Conservation (phyloP, 1,284 basidiomycete species). For the Cryptococcus sp. region DNA sequence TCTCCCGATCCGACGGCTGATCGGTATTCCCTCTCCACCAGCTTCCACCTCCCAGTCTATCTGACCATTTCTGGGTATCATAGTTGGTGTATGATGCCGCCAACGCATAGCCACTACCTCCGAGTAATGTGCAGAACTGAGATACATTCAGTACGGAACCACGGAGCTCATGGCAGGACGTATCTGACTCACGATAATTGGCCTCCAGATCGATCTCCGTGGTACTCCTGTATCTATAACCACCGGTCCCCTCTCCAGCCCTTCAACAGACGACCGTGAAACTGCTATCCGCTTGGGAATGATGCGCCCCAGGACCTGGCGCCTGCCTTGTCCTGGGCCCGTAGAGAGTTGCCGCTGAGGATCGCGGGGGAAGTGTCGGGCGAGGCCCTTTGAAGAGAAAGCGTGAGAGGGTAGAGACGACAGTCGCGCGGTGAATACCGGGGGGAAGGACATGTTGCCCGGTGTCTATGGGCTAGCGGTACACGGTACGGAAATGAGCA, state of each 20-base stretch:
- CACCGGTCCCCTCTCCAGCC: slow-evolving; percentile 9
- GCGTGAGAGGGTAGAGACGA: too few species aligned
- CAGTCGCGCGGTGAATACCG: too few species aligned
- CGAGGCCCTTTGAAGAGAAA: too few species aligned
- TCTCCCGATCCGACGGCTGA: slow-evolving; percentile 38
- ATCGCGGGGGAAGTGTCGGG: too few species aligned
- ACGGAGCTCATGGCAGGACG: neutral
- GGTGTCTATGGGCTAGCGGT: too few species aligned
- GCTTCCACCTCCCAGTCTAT: slow-evolving; percentile 35
- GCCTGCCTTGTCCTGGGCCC: slow-evolving; percentile 1
- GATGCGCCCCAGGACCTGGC: slow-evolving; percentile 34
- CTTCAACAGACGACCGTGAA: slow-evolving; percentile 13
- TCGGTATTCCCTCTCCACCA: slow-evolving; percentile 32
- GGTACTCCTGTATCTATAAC: slow-evolving; percentile 12
- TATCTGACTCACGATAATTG: slow-evolving; percentile 39
- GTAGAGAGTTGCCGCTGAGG: neutral
- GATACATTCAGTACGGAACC: neutral
- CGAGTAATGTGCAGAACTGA: slow-evolving; percentile 42
- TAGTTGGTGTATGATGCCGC: slow-evolving; percentile 42
- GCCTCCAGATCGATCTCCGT: slow-evolving; percentile 35
- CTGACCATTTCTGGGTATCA: slow-evolving; percentile 41
- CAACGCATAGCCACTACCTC: slow-evolving; percentile 32
- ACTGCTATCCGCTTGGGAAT: slow-evolving; percentile 40
- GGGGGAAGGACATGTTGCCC: too few species aligned
- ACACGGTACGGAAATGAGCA: too few species aligned